Evolutionary conservation across 768 basidiomycete species (phyloP).

Genomic region (Cystofilobasidium ferigula): DNA sequence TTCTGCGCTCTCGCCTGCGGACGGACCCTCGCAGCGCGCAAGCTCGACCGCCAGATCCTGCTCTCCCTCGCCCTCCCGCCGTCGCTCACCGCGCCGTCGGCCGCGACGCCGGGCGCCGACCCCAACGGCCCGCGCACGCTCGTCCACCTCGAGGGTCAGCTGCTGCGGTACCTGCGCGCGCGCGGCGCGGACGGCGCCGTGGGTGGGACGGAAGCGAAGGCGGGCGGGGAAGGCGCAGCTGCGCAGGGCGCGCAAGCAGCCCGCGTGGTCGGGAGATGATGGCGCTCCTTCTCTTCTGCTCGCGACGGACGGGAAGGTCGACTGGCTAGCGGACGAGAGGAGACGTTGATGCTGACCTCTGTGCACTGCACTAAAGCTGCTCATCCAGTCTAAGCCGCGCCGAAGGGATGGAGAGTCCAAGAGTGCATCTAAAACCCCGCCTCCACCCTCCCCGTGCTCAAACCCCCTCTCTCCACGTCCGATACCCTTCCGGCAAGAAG

Average conservation of each 20-base stretch:
- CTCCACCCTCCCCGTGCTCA: neutral
- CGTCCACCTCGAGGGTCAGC: conserved; percentile 13
- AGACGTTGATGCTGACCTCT: too few species aligned
- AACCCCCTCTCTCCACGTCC: too few species aligned
- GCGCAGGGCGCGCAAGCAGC: too few species aligned
- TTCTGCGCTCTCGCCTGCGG: neutral
- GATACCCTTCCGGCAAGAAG: neutral
- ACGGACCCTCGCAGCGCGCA: neutral
- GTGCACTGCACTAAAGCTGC: too few species aligned
- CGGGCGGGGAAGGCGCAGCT: neutral
- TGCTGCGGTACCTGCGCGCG: neutral
- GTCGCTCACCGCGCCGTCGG: neutral
- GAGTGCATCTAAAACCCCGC: neutral
- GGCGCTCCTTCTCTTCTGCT: too few species aligned
- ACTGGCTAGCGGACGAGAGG: too few species aligned
- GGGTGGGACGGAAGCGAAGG: too few species aligned
- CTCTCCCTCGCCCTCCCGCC: conserved; percentile 16
- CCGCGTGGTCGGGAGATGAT: too few species aligned
- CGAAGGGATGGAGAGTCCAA: neutral
- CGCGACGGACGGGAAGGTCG: too few species aligned
- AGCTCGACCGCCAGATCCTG: conserved; percentile 4
- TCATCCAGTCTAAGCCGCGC: too few species aligned
- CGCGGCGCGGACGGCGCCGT: neutral
- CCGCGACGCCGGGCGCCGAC: conserved; percentile 3
- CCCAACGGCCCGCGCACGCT: neutral